Conservation (phyloP, 2,329 filamentous ascomycete species). For the Periconia macrospinosa region DNA sequence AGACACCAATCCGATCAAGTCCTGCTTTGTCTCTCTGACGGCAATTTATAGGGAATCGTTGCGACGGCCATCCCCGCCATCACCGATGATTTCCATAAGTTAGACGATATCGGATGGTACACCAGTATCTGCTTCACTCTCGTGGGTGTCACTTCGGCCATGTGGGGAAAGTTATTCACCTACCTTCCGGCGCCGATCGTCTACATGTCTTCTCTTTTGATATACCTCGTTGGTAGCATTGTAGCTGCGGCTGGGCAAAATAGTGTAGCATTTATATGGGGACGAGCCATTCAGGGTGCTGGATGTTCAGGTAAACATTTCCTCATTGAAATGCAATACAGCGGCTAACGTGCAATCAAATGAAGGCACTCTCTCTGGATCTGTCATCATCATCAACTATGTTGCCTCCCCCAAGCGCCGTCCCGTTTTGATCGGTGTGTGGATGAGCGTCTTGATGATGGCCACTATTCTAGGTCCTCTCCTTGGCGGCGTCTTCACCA, state of each 20-base stretch:
- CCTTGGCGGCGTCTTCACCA: neutral
- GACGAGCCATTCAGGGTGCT: neutral
- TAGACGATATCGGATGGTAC: constrained; percentile 21
- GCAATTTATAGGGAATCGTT: constrained; percentile 8
- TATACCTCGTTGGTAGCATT: neutral
- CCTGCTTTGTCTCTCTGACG: neutral
- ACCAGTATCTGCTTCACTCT: constrained; percentile 12
- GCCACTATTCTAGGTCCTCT: neutral
- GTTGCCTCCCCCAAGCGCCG: neutral
- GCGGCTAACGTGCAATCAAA: neutral
- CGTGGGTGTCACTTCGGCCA: neutral
- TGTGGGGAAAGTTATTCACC: constrained; percentile 10
- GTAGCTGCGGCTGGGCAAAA: neutral
- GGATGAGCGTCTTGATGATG: neutral
- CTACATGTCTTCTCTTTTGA: neutral
- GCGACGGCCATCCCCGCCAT: constrained; percentile 19
- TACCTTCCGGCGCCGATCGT: neutral
- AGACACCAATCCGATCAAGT: too few species aligned
- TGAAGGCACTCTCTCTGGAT: neutral
- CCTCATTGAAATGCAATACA: neutral
- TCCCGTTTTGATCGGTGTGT: neutral
- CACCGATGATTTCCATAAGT: constrained; percentile 16
- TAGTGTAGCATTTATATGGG: neutral
- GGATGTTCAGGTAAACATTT: neutral
- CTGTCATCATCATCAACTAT: neutral